Conservation (phyloP, 805 yeast genomes). For the Starmerella sp. region DNA sequence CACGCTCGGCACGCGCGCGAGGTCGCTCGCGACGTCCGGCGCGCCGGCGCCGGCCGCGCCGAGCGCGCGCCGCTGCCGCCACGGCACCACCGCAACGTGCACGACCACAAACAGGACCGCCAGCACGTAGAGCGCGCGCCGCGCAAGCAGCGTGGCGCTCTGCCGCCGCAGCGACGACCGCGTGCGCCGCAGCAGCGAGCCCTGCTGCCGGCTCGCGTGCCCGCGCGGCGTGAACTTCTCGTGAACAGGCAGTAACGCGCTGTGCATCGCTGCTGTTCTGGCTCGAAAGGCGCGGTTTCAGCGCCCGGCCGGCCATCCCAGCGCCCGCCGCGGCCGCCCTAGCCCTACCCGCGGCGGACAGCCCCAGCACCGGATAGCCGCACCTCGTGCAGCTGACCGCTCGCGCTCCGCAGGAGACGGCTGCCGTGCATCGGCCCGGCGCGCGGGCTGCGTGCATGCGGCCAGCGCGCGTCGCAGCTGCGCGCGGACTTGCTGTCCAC, state of each 20-base stretch:
- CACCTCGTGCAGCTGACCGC: not conserved
- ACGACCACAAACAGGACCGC: slow-evolving; percentile 7
- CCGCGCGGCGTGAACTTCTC: slow-evolving; percentile 20
- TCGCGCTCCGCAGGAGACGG: not conserved
- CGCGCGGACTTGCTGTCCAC: too few relatives aligned
- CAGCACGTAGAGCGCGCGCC: slow-evolving; percentile 6
- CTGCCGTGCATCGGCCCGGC: not conserved
- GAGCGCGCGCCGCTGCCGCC: not conserved
- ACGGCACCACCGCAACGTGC: slow-evolving; percentile 5
- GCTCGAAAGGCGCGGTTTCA: not conserved
- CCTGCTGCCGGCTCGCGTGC: not conserved
- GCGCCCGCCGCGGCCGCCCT: not conserved
- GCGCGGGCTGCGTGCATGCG: too few relatives aligned
- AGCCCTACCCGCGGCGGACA: not conserved
- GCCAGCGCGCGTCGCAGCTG: too few relatives aligned
- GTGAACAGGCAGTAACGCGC: slow-evolving; percentile 21
- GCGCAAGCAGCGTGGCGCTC: slow-evolving; percentile 2
- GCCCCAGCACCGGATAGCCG: not conserved
- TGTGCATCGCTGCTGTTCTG: slow-evolving; percentile 16
- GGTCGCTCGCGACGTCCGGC: not conserved
- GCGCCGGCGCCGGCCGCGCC: not conserved
- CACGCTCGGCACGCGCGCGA: slow-evolving; percentile 29
- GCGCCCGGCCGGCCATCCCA: not conserved
- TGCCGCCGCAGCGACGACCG: slow-evolving; percentile 12
- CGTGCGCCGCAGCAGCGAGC: slow-evolving; percentile 8